A percentile compares a stretch with the other conserved stretches of the same genome.
Conservation (phyloP, 2,329 filamentous ascomycete species). For the Geosmithia putterillii region DNA sequence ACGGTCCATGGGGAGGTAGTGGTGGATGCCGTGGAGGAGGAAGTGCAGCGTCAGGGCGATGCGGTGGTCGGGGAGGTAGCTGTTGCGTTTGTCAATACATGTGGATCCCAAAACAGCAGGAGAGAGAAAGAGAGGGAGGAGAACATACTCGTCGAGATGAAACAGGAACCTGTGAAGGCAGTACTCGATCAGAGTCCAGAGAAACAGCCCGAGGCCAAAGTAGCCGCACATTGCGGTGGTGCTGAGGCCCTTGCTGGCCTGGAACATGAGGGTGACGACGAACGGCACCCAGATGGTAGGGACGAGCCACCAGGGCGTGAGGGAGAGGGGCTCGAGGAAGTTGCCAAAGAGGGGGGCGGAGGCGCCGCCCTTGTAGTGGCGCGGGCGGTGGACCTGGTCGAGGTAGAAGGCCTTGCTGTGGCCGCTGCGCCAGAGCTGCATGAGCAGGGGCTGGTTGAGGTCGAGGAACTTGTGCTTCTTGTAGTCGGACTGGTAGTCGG, state of each 20-base stretch:
- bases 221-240: constrained; percentile 42
- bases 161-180: constrained; percentile 81
- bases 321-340: constrained; percentile 92
- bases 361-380: constrained; percentile 87
- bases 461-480: constrained; percentile 91
- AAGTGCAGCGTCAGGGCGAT: constrained; percentile 83
- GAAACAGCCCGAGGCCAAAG: constrained; percentile 56
- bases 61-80: constrained; percentile 81
- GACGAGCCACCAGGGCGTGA: constrained; percentile 89
- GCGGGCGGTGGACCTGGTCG: constrained; percentile 86
- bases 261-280: constrained; percentile 57
- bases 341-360: constrained; percentile 95
- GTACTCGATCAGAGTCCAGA: constrained; percentile 92
- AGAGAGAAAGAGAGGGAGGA: background rate
- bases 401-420: constrained; percentile 96
- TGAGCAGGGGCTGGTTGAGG: constrained; percentile 68
- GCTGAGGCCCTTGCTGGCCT: constrained; percentile 50
- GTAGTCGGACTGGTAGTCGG: constrained; percentile 64
- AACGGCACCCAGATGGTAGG: constrained; percentile 77
- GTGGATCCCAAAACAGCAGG: too few relatives aligned
- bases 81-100: constrained; percentile 18
- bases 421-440: constrained; percentile 77
- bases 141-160: constrained; percentile 75
- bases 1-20: constrained; percentile 98
- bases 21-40: constrained; percentile 89